These are phyloP conservation scores for Ceratobasidium papillatum DNA, from an alignment of 1,284 basidiomycete genomes.

Conservation along the genomic window DNA sequence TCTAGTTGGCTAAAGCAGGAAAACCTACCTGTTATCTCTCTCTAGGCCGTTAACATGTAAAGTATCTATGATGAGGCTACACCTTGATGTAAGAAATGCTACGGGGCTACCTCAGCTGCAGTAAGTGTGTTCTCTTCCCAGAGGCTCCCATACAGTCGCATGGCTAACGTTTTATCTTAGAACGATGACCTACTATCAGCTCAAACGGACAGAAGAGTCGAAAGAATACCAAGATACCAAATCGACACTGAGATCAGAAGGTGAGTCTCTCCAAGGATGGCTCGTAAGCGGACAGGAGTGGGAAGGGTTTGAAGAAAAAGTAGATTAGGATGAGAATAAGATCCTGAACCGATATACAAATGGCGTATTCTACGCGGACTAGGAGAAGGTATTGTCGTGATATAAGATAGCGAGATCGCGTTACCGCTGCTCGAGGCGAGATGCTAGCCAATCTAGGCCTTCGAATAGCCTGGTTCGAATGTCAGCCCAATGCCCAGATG, in stretches of 20 bases:
- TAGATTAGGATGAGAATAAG: conserved; percentile 29
- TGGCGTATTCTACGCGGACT: neutral
- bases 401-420: neutral
- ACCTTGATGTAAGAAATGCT: conserved; percentile 44
- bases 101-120: neutral
- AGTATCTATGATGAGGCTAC: conserved; percentile 59
- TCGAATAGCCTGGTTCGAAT: conserved; percentile 37
- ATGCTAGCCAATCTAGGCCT: conserved; percentile 41
- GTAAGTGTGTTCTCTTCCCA: conserved; percentile 13
- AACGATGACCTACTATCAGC: conserved; percentile 52
- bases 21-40: neutral
- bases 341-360: conserved; percentile 26
- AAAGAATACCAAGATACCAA: conserved; percentile 62
- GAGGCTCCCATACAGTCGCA: neutral
- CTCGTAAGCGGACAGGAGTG: conserved; percentile 60
- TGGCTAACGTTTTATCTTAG: conserved; percentile 9
- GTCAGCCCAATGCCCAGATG: neutral
- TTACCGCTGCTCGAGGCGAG: conserved; percentile 40
- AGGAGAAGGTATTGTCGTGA: neutral
- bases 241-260: conserved; percentile 54
- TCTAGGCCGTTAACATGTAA: conserved; percentile 63
- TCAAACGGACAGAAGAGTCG: conserved; percentile 52
- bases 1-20: neutral
- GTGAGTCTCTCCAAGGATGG: conserved; percentile 68
- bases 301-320: conserved; percentile 59